Base-by-base conservation (phyloP, 495 filamentous ascomycete genomes). In the Penicillium goetzii region DNA sequence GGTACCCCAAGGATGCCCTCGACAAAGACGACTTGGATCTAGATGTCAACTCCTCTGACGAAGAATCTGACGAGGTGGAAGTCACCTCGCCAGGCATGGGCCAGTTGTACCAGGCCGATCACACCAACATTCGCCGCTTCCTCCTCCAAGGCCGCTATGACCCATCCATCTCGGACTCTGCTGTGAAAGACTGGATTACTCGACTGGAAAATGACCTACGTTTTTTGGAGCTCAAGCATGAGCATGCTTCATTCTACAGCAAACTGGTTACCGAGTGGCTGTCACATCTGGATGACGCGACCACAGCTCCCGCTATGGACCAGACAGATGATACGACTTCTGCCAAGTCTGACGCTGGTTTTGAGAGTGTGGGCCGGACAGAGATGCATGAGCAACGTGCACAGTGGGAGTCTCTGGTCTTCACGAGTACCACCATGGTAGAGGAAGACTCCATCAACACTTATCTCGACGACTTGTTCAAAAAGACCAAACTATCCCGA, bases 241-340 rank as follows among this genome's bases (percentile, higher is more conserved):
- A 88, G 51, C 88, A 89, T 70, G 85, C 86, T 0, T 75, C 80
- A 17, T 79, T 90, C 21, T 90, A 88, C 65, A 86, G 81, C 52
- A 74, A 81, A 51, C 68, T 90, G 43, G 83, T 90, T 15, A 89
- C 82, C 0, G 86, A 91, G 66, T 90, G 88, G 86, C 70, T 90
- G 25, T 70, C 65, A 1, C 49, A 74, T 15, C 59, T 80, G 32
- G 72, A 80, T 62, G 68, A 56, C 4, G 47, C 56, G 4, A 58
- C 50, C n/a, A 47, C 57, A 1, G n/a, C 55, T 12, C 2, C 60
- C n/a, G 28, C 60, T 28, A 10, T 34, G 5, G n/a, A 40, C 8
- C 32, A 43, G 10, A 66, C 55, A 7, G 64, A 59, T 15, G 58
- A 66, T 21, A 55, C 61, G 25, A 56, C 63, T 4, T 59, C 61